These are phyloP conservation scores for Avicennia marina DNA, from an alignment of 257 asterid genomes.

Conservation along the genomic window DNA sequence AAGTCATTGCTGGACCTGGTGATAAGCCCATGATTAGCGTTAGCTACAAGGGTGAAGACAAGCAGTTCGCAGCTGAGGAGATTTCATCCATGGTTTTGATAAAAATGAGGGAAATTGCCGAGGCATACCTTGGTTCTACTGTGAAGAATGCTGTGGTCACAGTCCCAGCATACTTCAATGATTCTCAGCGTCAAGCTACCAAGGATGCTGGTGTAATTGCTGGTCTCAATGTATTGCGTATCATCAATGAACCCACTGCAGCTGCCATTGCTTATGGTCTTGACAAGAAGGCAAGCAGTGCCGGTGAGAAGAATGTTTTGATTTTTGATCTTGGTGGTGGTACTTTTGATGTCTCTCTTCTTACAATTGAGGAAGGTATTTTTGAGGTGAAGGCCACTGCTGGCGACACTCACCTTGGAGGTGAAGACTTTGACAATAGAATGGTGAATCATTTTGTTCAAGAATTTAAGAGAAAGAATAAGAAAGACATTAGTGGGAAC, in stretches of 20 bases:
- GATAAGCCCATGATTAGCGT: constrained; percentile 78
- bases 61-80: constrained; percentile 80
- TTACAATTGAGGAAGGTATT: constrained; percentile 62
- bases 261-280: constrained; percentile 89
- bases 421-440: constrained; percentile 81
- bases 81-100: constrained; percentile 80
- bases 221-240: constrained; percentile 78
- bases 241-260: constrained; percentile 79
- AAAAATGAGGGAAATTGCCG: constrained; percentile 78
- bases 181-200: constrained; percentile 85
- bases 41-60: constrained; percentile 73
- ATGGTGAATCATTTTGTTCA: constrained; percentile 84
- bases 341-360: constrained; percentile 73
- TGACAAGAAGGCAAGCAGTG: constrained; percentile 83
- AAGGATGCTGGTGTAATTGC: constrained; percentile 88
- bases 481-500: constrained; percentile 70
- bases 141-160: constrained; percentile 82
- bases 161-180: constrained; percentile 81
- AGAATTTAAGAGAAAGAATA: constrained; percentile 74
- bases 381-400: constrained; percentile 66
- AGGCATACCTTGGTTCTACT: constrained; percentile 63
- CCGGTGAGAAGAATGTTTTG: constrained; percentile 75
- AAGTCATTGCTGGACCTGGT: constrained; percentile 70
- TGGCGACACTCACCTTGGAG: constrained; percentile 73
- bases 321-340: constrained; percentile 89